Evolutionary conservation across 2,329 filamentous ascomycete species (phyloP).

Genomic region (Monosporascus sp.): DNA sequence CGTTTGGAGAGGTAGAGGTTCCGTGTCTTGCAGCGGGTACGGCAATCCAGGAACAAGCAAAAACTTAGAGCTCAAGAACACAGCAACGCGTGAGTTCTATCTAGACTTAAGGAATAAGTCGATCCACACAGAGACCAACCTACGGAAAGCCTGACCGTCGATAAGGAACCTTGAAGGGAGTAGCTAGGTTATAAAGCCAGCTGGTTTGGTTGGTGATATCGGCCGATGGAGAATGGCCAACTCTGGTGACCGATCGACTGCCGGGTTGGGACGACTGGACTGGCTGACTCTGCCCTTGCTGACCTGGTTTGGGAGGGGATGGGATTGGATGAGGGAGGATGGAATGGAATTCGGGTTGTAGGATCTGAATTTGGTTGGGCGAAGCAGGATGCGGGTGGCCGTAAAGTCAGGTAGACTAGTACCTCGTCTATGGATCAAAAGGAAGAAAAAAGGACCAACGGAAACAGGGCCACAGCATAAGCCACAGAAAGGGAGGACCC

Average conservation of each 20-base stretch:
- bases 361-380: not conserved
- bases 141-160: too few relatives aligned
- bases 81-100: not conserved
- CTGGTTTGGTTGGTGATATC: too few relatives aligned
- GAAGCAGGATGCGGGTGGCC: not conserved
- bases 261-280: slow-evolving; percentile 18
- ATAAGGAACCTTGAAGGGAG: not conserved
- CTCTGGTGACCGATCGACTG: slow-evolving; percentile 9
- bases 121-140: not conserved
- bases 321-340: not conserved
- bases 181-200: not conserved
- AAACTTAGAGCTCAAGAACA: not conserved
- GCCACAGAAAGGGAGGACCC: not conserved
- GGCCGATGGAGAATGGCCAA: not conserved
- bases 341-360: not conserved
- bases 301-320: slow-evolving; percentile 3
- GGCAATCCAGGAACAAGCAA: not conserved
- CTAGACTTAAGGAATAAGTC: not conserved
- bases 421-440: not conserved
- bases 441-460: not conserved
- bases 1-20: not conserved
- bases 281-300: slow-evolving; percentile 4
- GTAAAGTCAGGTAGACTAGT: not conserved
- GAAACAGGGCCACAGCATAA: not conserved
- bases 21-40: not conserved